These are phyloP conservation scores for Sugiyamaella grinbergsii DNA, from an alignment of 1,139 yeast genomes.

Conservation along the genomic window DNA sequence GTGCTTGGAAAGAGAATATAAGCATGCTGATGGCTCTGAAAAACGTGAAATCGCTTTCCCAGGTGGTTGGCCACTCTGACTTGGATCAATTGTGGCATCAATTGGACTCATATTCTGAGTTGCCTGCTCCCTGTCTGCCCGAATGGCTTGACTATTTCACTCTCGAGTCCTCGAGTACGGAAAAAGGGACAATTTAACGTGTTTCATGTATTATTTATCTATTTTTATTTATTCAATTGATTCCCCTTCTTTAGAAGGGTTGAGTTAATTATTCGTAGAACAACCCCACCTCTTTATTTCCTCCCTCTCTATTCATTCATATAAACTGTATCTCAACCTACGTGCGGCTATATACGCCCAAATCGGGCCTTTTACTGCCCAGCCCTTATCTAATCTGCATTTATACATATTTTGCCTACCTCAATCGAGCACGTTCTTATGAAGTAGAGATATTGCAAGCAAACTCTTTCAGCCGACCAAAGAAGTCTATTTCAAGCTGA, in stretches of 20 bases:
- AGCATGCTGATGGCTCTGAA: constrained; percentile 22
- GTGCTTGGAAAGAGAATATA: constrained; percentile 28
- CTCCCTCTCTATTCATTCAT: too few relatives aligned
- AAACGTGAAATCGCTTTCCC: constrained; percentile 17
- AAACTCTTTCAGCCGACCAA: not conserved
- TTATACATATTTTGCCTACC: too few relatives aligned
- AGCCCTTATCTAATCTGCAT: constrained; percentile 4
- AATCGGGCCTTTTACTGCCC: not conserved
- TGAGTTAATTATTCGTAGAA: too few relatives aligned
- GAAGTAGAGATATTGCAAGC: not conserved
- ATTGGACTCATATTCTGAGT: constrained; percentile 13
- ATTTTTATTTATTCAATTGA: constrained; percentile 11
- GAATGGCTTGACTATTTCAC: constrained; percentile 23
- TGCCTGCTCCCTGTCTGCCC: constrained; percentile 18
- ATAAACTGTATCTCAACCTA: too few relatives aligned
- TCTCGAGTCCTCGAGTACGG: constrained; percentile 18
- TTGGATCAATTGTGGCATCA: constrained; percentile 19
- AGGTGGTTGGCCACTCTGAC: constrained; percentile 20
- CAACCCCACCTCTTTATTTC: too few relatives aligned
- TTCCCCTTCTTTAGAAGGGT: not conserved
- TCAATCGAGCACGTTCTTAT: not conserved
- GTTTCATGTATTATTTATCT: not conserved
- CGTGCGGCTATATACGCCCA: not conserved
- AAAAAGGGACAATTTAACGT: constrained; percentile 10
- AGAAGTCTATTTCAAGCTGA: too few relatives aligned